Evolutionary conservation across 2,329 filamentous ascomycete genomes (phyloP), one percentile per base, ranked within the genome.

Genomic region (Phaeosphaeriaceae sp.): DNA sequence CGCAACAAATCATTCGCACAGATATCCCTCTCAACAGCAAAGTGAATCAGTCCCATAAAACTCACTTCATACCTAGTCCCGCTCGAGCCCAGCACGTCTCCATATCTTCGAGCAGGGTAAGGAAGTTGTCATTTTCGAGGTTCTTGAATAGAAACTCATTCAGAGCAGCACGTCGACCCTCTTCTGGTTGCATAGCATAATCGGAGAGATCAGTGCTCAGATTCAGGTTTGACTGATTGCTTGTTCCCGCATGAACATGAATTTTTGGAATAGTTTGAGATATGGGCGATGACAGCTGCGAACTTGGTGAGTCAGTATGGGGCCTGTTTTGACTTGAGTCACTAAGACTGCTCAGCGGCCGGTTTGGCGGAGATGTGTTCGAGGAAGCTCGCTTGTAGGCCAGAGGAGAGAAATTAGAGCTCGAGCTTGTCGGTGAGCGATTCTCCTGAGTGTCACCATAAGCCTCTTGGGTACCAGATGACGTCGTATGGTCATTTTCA

Each of bases 141-240:
- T 80, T 78, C n/a, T 78, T 76, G 40, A 82, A 76, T 53, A 87
- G 81, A 61, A 84, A 84, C 22, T 82, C 73, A 52, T 85, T 82
- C 19, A 86, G 66, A 11, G 79, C 72, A 10, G 70, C 68, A 48
- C 76, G 71, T 7, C 84, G 78, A 33, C 74, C 69, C 20, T 82
- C 78, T 17, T 75, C 71, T 22, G 75, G 68, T 48, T 80, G 79
- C 40, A 70, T 67, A 1, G 75, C 75, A 57, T 82, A 83, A 7
- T 55, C 53, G 24, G 67, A 60, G 33, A 76, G 53, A 44, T 56
- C 52, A 9, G 67, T 61, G 31, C 51, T 40, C 7, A 19, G 17
- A 17, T 11, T 20, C 5, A 22, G 7, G 2, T 27, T 31, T 9
- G 21, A 24, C 15, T 25, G 7, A 36, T n/a, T 21, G 31, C 27